Percentiles rank a stretch among this genome's conserved stretches.
Evolutionary conservation across 371 early-diverging fungal species (phyloP).

Genomic region (Saksenaea oblongispora): DNA sequence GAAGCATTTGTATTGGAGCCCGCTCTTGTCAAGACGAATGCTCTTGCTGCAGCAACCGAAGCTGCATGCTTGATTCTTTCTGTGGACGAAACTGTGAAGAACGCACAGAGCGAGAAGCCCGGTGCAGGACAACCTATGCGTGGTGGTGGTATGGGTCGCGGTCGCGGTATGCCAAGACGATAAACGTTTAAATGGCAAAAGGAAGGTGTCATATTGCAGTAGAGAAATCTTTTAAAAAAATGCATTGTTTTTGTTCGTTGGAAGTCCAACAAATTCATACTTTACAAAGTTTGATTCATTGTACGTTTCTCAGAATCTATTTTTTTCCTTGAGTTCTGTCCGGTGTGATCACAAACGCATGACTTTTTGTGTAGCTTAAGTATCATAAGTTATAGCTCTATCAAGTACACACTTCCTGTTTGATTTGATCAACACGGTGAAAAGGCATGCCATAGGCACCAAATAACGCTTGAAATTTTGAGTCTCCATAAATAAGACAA

Average conservation of each 20-base stretch:
- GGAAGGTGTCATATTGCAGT: not conserved
- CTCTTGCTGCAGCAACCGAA: conserved; percentile 94
- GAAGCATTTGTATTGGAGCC: conserved; percentile 99
- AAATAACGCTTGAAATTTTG: too few relatives aligned
- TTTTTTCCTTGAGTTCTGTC: too few relatives aligned
- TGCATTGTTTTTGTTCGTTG: not conserved
- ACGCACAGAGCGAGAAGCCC: conserved; percentile 65
- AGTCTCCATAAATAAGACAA: too few relatives aligned
- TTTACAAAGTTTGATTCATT: too few relatives aligned
- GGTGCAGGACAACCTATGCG: conserved; percentile 55
- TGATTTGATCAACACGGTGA: too few relatives aligned
- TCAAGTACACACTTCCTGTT: too few relatives aligned
- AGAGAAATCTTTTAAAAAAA: not conserved
- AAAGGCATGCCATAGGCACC: too few relatives aligned
- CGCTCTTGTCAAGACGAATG: conserved; percentile 97
- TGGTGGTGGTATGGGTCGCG: conserved; percentile 52
- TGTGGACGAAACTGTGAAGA: conserved; percentile 96
- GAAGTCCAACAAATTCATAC: too few relatives aligned
- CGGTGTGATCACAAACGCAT: too few relatives aligned
- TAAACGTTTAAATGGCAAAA: conserved; percentile 20
- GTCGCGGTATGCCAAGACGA: conserved; percentile 66
- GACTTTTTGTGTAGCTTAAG: too few relatives aligned
- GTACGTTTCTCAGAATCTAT: too few relatives aligned
- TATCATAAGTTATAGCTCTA: too few relatives aligned
- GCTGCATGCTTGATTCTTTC: conserved; percentile 96